Base-by-base conservation (phyloP, 1,284 basidiomycete species). In the Ceratobasidium sp. region DNA sequence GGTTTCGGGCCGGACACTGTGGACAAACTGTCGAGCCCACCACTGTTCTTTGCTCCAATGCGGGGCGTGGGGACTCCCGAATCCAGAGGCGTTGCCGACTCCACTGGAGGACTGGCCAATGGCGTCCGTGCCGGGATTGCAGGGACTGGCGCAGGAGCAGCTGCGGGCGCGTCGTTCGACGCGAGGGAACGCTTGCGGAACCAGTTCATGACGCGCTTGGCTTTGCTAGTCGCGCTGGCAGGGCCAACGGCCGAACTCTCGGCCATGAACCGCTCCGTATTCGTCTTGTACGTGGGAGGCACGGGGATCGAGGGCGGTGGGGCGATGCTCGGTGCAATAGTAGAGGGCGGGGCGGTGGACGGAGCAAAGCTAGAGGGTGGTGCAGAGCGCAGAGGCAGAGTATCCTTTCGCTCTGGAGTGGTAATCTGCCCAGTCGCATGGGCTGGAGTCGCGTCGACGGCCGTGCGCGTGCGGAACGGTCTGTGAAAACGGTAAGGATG, bases 181-280 rank as follows among this genome's bases (percentile, higher is more conserved):
- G 85, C 86, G 3, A 88, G 82, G 44, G 86, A 87, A 82, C 88
- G 88, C 79, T 88, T 86, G 46, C 89, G 82, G 86, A 90, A 90
- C 89, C 89, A 90, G 81, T 89, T 89, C 88, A 90, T 90, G 78
- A 90, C 89, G 73, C 88, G 87, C 83, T 89, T 89, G 35, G 89
- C 88, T 38, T 89, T 87, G 68, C 85, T 87, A 46, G 86, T 87
- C 23, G 88, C 87, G 0, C 70, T 73, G 23, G 70, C 70, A n/a
- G 70, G 70, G 12, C 70, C 70, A 38, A 46, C 50, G 2, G 70
- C 44, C 12, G 55, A n/a, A 23, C 70, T 44, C 30, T 73, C 70
- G 46, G 70, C 57, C 70, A 73, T 73, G 59, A 73, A 73, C 16
- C 70, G 18, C 44, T 73, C 70, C 6, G 70, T 73, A 41, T 73